These are phyloP conservation scores for Aureobasidium sp. DNA, from an alignment of 2,329 filamentous ascomycete species.

Conservation along the genomic window DNA sequence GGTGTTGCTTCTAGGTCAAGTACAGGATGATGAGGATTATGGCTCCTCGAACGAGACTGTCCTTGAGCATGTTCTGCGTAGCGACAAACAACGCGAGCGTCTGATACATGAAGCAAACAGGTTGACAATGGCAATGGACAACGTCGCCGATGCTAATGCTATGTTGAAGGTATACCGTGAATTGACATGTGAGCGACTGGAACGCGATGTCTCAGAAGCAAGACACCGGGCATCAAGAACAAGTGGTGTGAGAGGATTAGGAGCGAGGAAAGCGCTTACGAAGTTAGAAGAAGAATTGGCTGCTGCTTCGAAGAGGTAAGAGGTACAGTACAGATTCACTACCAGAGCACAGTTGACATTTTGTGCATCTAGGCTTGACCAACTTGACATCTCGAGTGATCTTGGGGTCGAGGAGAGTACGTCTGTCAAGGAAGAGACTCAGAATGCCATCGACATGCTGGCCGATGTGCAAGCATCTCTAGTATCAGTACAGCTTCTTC, in stretches of 20 bases:
- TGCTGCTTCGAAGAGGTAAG: slow-evolving; percentile 21
- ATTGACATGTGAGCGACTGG: slow-evolving; percentile 17
- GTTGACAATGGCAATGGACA: neutral
- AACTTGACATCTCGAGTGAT: neutral
- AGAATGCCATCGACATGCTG: slow-evolving; percentile 62
- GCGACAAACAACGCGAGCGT: slow-evolving; percentile 20
- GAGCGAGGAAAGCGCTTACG: slow-evolving; percentile 67
- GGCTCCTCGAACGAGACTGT: slow-evolving; percentile 18
- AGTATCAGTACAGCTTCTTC: slow-evolving; percentile 44
- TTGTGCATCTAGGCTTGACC: neutral
- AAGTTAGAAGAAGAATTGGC: slow-evolving; percentile 60
- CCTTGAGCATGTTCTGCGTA: slow-evolving; percentile 22
- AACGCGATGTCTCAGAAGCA: slow-evolving; percentile 18
- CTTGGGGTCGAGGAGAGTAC: slow-evolving; percentile 40
- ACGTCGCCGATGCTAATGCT: slow-evolving; percentile 13
- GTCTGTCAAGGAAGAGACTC: slow-evolving; percentile 56
- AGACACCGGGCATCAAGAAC: slow-evolving; percentile 59
- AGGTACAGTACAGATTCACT: neutral
- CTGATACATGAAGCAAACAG: slow-evolving; percentile 17
- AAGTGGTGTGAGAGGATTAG: slow-evolving; percentile 66
- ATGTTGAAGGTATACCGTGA: slow-evolving; percentile 19
- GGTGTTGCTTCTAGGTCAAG: slow-evolving; percentile 65
- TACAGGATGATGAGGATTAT: slow-evolving; percentile 27
- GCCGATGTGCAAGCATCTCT: slow-evolving; percentile 60
- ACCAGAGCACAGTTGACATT: neutral